A percentile compares a stretch with the other conserved stretches of the same genome.
phyloP scores from a whole-genome alignment of 805 yeast species.

The Monosporozyma unispora region DNA sequence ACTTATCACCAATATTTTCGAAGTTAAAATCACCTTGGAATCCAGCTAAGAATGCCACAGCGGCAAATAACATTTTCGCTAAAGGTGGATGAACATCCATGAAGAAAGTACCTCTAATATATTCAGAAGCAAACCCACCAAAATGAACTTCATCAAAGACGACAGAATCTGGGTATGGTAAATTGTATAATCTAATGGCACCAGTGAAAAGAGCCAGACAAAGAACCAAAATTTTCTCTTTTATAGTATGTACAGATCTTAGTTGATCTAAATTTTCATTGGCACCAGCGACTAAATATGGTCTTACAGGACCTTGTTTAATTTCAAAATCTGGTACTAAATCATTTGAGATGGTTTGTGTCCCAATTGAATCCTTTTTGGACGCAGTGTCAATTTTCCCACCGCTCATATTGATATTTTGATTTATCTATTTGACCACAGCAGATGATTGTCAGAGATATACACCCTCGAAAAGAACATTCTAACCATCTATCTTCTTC shows the following conservation, averaged over 20 bases:
- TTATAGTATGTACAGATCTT: conserved; percentile 33
- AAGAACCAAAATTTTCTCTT: conserved; percentile 36
- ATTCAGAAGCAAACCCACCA: conserved; percentile 91
- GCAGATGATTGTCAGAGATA: background rate
- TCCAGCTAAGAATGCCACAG: conserved; percentile 57
- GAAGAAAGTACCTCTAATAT: conserved; percentile 54
- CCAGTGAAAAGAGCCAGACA: conserved; percentile 44
- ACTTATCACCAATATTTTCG: conserved; percentile 54
- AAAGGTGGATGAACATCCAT: conserved; percentile 78
- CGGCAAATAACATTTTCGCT: conserved; percentile 68
- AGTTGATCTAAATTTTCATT: conserved; percentile 32
- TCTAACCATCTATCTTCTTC: background rate
- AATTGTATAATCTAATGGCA: conserved; percentile 49
- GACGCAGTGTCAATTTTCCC: background rate
- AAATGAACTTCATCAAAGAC: conserved; percentile 93
- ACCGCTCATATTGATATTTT: background rate
- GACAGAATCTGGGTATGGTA: conserved; percentile 67
- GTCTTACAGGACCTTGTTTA: conserved; percentile 44
- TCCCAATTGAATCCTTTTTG: background rate
- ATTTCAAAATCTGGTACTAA: conserved; percentile 39
- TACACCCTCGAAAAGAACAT: too few species aligned
- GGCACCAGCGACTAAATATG: conserved; percentile 46
- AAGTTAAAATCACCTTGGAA: conserved; percentile 65
- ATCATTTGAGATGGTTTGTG: conserved; percentile 13
- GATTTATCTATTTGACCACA: background rate